Conservation (phyloP, 805 yeast species). For the Candida ascalaphidarum region DNA sequence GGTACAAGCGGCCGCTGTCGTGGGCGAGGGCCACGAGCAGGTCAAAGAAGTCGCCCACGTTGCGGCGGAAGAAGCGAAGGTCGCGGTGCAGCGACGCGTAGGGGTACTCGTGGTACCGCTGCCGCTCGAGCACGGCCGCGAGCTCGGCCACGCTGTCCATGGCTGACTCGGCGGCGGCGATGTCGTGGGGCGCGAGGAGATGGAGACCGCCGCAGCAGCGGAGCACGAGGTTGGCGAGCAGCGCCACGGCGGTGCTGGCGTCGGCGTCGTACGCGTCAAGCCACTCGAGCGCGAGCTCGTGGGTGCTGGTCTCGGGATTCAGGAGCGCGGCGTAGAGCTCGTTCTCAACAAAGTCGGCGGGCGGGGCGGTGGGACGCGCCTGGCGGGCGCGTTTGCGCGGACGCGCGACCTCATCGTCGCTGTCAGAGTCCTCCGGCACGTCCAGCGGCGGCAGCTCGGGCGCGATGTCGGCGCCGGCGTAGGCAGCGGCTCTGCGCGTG, state of each 20-base stretch:
- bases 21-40: slow-evolving; percentile 44
- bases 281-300: slow-evolving; percentile 33
- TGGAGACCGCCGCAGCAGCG: slow-evolving; percentile 66
- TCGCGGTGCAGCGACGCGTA: slow-evolving; percentile 42
- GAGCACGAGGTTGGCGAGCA: slow-evolving; percentile 59
- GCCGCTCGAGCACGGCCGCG: slow-evolving; percentile 51
- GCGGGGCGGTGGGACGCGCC: slow-evolving; percentile 1
- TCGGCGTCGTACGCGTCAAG: slow-evolving; percentile 20
- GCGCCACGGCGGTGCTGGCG: slow-evolving; percentile 38
- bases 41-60: slow-evolving; percentile 48
- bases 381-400: neutral
- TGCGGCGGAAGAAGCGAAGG: slow-evolving; percentile 41
- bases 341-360: slow-evolving; percentile 20
- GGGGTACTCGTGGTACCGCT: slow-evolving; percentile 63
- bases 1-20: slow-evolving; percentile 55
- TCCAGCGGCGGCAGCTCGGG: neutral
- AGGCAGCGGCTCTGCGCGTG: too few species aligned
- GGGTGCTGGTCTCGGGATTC: slow-evolving; percentile 19
- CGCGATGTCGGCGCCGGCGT: neutral
- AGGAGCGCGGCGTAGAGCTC: slow-evolving; percentile 21
- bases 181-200: slow-evolving; percentile 67
- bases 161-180: slow-evolving; percentile 60
- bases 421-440: neutral
- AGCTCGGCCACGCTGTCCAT: slow-evolving; percentile 67
- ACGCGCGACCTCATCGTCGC: neutral